Evolutionary conservation across 164 flowering plant genomes (phyloP).

Genomic region (Platanus orientalis): DNA sequence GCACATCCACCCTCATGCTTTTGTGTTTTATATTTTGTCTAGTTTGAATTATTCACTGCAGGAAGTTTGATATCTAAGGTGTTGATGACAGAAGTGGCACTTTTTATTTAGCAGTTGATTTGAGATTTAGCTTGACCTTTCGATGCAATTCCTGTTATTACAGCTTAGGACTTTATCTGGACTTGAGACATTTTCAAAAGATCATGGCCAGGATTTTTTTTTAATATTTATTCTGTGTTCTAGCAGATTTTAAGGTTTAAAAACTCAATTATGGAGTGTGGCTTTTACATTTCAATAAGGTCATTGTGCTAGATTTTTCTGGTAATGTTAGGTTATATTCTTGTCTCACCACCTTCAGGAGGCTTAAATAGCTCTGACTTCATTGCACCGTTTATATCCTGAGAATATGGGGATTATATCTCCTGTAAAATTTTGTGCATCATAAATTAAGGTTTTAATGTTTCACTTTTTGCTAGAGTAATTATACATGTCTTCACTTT

Average conservation of each 20-base stretch:
- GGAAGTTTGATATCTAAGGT: background rate
- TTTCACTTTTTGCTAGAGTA: no score
- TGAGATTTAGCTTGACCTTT: background rate
- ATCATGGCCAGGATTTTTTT: background rate
- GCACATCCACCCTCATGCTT: no score
- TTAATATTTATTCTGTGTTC: background rate
- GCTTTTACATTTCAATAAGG: background rate
- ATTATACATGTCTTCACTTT: no score
- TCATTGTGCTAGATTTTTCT: background rate
- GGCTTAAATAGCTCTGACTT: no score
- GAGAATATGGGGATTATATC: no score
- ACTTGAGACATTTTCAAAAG: background rate
- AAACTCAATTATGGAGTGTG: no score
- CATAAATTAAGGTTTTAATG: no score
- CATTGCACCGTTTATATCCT: no score
- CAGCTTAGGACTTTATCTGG: background rate
- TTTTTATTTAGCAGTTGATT: constrained; percentile 7
- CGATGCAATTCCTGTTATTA: background rate
- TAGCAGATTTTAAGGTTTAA: no score
- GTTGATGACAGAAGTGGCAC: background rate
- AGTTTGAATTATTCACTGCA: background rate
- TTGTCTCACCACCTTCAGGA: no score
- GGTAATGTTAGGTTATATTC: no score
- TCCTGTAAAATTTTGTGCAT: no score
- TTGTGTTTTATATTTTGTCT: background rate